These are phyloP conservation scores for Punctularia strigosozonata DNA, from an alignment of 768 basidiomycete genomes.

Conservation along the genomic window DNA sequence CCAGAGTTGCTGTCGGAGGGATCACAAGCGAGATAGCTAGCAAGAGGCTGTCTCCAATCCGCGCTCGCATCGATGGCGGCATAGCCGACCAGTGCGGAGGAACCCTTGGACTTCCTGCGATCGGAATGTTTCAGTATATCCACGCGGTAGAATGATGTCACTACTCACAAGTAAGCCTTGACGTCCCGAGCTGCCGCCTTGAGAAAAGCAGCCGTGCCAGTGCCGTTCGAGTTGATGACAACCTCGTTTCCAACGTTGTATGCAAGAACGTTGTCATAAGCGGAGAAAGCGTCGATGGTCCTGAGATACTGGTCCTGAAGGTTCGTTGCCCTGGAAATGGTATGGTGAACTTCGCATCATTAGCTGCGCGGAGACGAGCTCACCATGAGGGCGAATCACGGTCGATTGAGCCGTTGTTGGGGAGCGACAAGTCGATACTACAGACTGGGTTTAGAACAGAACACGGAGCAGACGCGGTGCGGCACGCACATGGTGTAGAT, in stretches of 20 bases:
- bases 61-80: constrained; percentile 69
- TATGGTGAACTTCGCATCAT: too few relatives aligned
- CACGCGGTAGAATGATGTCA: neutral
- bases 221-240: constrained; percentile 39
- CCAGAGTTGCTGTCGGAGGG: constrained; percentile 38
- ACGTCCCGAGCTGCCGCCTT: constrained; percentile 87
- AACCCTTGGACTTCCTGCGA: constrained; percentile 49
- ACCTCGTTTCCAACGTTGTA: constrained; percentile 88
- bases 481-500: constrained; percentile 79
- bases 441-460: neutral
- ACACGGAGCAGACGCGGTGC: neutral
- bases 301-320: constrained; percentile 66
- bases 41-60: constrained; percentile 51
- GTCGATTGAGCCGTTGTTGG: constrained; percentile 78
- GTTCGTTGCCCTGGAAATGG: too few relatives aligned
- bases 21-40: constrained; percentile 76
- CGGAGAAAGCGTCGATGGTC: constrained; percentile 70
- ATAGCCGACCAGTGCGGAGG: constrained; percentile 67
- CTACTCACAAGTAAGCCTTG: constrained; percentile 71
- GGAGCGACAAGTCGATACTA: constrained; percentile 81
- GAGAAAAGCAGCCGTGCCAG: constrained; percentile 63
- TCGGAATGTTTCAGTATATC: constrained; percentile 1
- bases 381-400: constrained; percentile 65
- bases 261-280: constrained; percentile 84
- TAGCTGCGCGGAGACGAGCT: too few relatives aligned